A percentile compares a stretch with the other conserved stretches of the same genome.
Evolutionary conservation across 2,329 filamentous ascomycete species (phyloP).

Genomic region (Chalara sp.): DNA sequence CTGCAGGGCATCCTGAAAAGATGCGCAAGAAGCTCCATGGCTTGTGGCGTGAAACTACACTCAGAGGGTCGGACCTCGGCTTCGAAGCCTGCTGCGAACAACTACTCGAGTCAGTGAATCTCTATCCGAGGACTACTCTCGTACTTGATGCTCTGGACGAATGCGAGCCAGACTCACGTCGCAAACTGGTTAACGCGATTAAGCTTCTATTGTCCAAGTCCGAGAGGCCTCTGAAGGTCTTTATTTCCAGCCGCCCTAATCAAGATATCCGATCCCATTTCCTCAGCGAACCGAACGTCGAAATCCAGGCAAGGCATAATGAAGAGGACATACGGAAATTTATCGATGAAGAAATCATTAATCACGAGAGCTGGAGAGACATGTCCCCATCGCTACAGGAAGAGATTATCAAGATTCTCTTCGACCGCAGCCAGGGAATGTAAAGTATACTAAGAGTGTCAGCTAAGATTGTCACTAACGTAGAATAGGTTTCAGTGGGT

Average conservation of each 20-base stretch:
- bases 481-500: conserved; percentile 29
- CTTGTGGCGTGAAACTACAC: conserved; percentile 1
- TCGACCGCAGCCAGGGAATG: conserved; percentile 23
- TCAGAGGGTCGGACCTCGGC: conserved; percentile 9
- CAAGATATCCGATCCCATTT: conserved; percentile 21
- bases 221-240: conserved; percentile 25
- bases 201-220: conserved; percentile 18
- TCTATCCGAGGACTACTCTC: conserved; percentile 26
- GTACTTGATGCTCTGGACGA: conserved; percentile 33
- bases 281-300: conserved; percentile 14
- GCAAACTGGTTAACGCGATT: conserved; percentile 22
- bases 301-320: conserved; percentile 24
- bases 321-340: conserved; percentile 24
- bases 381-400: conserved; percentile 12
- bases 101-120: conserved; percentile 20
- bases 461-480: conserved; percentile 1
- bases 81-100: conserved; percentile 13
- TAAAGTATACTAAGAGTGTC: conserved; percentile 11
- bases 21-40: conserved; percentile 10
- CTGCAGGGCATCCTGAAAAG: conserved; percentile 6
- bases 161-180: conserved; percentile 22
- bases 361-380: conserved; percentile 12
- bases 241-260: conserved; percentile 29
- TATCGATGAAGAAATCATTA: conserved; percentile 17
- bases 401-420: conserved; percentile 17